Evolutionary conservation across 2,329 filamentous ascomycete species (phyloP), one percentile per base, ranked within the genome.

Genomic region (Aspergillus sp.): DNA sequence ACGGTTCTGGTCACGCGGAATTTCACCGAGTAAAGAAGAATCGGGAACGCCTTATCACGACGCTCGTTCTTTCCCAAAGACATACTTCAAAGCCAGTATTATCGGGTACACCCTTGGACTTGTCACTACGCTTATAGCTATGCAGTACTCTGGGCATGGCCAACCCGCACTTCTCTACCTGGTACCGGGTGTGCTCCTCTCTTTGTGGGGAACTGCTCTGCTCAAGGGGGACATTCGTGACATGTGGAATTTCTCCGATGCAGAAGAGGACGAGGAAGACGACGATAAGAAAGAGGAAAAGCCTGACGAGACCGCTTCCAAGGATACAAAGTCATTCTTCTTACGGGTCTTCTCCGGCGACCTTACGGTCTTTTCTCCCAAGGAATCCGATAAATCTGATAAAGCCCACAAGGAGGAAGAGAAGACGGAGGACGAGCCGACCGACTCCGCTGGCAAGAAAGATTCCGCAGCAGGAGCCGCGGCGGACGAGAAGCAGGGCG

Each of bases 141-240:
- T 96, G 62, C 69, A 86, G 30, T 63, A 85, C 7, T 91, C 78
- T 50, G 72, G 80, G 29, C 85, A 85, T 41, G 85, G 84, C 2
- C 89, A 98, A 53, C 89, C 89, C 0, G 89, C 91, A 5, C 69
- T 98, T 19, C 66, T 98, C 10, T 96, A 96, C 53, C 75, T 98
- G 5, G 91, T 96, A 0, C 89, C 89, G 0, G 80, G 83, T 1
- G 85, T 96, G 0, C 63, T 95, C 4, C 68, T 73, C 1, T 73
- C 80, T 1, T 53, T 91, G 1, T 93, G 85, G 81, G 58, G 77
- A 3, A 91, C 82, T 2, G 89, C 81, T 0, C 45, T 78, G 4
- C 53, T 71, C 12, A 74, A 78, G 8, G 82, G 86, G 2, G 86
- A 96, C 51, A 42, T 89, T 2, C 67, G 66, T 31, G 60, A 78